Evolutionary conservation across 352 stramenopile species (phyloP).

Genomic region (Phytophthora melonis): DNA sequence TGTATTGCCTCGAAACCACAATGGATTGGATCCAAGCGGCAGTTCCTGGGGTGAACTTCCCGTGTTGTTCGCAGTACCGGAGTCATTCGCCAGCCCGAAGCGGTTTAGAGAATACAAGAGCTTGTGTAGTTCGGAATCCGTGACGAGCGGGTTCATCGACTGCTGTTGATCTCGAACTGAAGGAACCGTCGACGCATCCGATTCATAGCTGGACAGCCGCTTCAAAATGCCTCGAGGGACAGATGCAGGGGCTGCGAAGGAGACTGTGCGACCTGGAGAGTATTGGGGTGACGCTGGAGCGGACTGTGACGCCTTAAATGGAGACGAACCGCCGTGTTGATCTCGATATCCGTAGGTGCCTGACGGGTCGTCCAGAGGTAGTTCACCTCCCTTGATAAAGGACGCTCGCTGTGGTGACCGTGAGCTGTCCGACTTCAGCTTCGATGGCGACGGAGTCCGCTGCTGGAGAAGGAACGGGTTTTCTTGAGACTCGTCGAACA

Average conservation of each 20-base stretch:
- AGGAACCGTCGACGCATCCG: constrained; percentile 47
- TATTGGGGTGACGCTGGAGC: constrained; percentile 20
- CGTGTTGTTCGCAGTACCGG: not conserved
- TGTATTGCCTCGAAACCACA: constrained; percentile 26
- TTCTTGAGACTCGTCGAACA: constrained; percentile 80
- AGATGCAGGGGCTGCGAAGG: constrained; percentile 38
- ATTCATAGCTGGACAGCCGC: constrained; percentile 54
- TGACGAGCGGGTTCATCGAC: constrained; percentile 21
- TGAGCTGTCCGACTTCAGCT: constrained; percentile 14
- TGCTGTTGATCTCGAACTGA: constrained; percentile 41
- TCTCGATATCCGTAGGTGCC: constrained; percentile 12
- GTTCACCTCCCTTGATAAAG: constrained; percentile 34
- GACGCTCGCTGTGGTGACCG: constrained; percentile 8
- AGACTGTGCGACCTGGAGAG: constrained; percentile 40
- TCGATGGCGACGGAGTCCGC: constrained; percentile 24
- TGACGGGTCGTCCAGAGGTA: constrained; percentile 51
- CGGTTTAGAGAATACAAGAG: constrained; percentile 67
- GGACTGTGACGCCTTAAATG: constrained; percentile 12
- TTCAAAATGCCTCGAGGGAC: constrained; percentile 57
- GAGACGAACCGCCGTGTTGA: not conserved
- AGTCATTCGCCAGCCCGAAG: constrained; percentile 55
- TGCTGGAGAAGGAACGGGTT: constrained; percentile 69
- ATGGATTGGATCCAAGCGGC: constrained; percentile 10
- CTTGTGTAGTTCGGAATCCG: constrained; percentile 68
- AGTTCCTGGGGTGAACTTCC: constrained; percentile 5